These are phyloP conservation scores for Penicillium samsonianum DNA, from an alignment of 495 filamentous ascomycete species.

Conservation along the genomic window DNA sequence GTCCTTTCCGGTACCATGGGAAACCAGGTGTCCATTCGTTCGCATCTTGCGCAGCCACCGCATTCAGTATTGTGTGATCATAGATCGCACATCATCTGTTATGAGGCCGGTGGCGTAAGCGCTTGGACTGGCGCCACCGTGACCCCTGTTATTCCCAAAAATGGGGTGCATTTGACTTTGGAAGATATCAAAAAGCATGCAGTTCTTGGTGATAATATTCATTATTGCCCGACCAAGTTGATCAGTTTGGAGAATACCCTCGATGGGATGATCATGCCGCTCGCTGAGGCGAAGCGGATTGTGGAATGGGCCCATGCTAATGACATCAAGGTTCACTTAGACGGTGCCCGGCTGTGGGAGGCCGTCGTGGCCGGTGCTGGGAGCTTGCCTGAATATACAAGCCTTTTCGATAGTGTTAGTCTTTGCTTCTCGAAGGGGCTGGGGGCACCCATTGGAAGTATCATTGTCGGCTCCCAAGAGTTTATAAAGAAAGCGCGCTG, in stretches of 20 bases:
- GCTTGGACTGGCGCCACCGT: slow-evolving; percentile 48
- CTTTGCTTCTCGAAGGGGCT: slow-evolving; percentile 90
- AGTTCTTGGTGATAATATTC: slow-evolving; percentile 43
- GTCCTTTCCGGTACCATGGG: slow-evolving; percentile 91
- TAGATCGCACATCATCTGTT: slow-evolving; percentile 49
- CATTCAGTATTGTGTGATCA: slow-evolving; percentile 51
- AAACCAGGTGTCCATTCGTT: slow-evolving; percentile 53
- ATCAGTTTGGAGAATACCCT: slow-evolving; percentile 87
- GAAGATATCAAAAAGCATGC: slow-evolving; percentile 65
- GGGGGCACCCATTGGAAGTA: slow-evolving; percentile 83
- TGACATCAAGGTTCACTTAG: slow-evolving; percentile 73
- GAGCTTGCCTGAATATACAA: slow-evolving; percentile 65
- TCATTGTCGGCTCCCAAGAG: slow-evolving; percentile 65
- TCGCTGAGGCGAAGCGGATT: slow-evolving; percentile 67
- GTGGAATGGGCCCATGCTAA: slow-evolving; percentile 66
- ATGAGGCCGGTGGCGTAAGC: slow-evolving; percentile 54
- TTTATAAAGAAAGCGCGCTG: slow-evolving; percentile 74
- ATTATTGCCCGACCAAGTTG: slow-evolving; percentile 69
- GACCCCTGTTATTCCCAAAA: slow-evolving; percentile 47
- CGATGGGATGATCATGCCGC: slow-evolving; percentile 73
- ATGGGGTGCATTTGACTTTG: slow-evolving; percentile 72
- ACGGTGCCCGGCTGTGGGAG: slow-evolving; percentile 86
- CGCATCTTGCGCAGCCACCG: slow-evolving; percentile 51
- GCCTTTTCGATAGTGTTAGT: slow-evolving; percentile 75
- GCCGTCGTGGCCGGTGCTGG: slow-evolving; percentile 62